A percentile compares a stretch with the other conserved stretches of the same genome.
Evolutionary conservation across 2,329 filamentous ascomycete genomes (phyloP).

Genomic region (Talaromyces funiculosus): DNA sequence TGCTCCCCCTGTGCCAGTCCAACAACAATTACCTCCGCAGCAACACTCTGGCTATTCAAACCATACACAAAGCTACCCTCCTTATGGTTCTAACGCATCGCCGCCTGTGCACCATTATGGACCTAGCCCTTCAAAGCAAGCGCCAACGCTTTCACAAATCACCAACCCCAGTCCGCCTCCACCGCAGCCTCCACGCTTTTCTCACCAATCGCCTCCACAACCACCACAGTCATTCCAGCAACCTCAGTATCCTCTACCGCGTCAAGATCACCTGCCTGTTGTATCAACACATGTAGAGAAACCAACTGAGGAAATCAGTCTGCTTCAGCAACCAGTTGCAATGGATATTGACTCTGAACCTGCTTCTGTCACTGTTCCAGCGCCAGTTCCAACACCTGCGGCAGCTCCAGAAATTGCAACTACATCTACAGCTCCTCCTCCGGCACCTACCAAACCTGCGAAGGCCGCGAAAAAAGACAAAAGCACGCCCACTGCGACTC

Average conservation of each 20-base stretch:
- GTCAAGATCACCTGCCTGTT: neutral
- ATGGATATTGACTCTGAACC: conserved; percentile 32
- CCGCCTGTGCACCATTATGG: conserved; percentile 10
- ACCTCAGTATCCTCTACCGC: conserved; percentile 16
- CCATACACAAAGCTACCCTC: conserved; percentile 14
- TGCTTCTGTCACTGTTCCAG: conserved; percentile 10
- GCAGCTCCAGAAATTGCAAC: neutral
- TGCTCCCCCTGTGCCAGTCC: conserved; percentile 28
- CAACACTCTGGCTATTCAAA: conserved; percentile 15
- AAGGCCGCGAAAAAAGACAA: conserved; percentile 39
- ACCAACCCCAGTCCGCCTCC: conserved; percentile 11
- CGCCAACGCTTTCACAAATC: conserved; percentile 12
- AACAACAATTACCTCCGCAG: conserved; percentile 18
- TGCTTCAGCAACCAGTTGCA: conserved; percentile 20
- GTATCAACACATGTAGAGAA: neutral
- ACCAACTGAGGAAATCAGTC: conserved; percentile 16
- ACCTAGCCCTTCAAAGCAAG: conserved; percentile 15
- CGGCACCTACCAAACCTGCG: conserved; percentile 19
- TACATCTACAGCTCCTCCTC: conserved; percentile 1
- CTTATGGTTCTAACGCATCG: conserved; percentile 6
- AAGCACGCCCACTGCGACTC: conserved; percentile 42
- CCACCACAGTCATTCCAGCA: conserved; percentile 17
- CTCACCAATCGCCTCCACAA: conserved; percentile 16
- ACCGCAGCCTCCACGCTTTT: conserved; percentile 1
- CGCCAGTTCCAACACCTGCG: neutral